Base-by-base conservation (phyloP, 2,329 filamentous ascomycete species). In the Clarireedia paspali region DNA sequence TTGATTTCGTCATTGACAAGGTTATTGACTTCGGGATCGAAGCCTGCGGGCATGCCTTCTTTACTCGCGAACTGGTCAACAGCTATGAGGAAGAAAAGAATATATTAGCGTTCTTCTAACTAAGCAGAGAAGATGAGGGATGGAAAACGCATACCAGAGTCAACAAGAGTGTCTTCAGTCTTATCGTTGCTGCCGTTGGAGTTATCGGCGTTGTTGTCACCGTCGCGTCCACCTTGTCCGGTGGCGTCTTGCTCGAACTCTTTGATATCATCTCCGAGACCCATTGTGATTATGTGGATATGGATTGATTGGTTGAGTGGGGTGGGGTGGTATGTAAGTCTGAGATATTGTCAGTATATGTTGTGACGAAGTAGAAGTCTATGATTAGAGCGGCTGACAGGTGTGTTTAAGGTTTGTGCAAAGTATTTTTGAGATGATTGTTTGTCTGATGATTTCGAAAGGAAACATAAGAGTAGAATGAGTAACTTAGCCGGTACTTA, bases 31-130 rank as follows among this genome's bases (percentile, higher is more conserved):
- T 67, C 67, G 2, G 69, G 67, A 55, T 71, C 67, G 1, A 65
- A 9, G 10, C 60, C 64, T 23, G 68, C 64, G 2, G 69, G 62
- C 3, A 71, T 4, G 15, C 67, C 70, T 56, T 71, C 70, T 60
- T 68, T 70, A 52, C 59, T 58, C 12, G 70, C 70, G 26, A 68
- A 64, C 30, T 64, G 59, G 45, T 71, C 68, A 57, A 71, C 53
- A 26, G 62, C 70, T 71, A 23, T 20, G 20, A 20, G 2, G 20
- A 20, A 20, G 34, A 17, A 23, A n/a, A 3, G 27, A 30, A 26
- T 36, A n/a, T 36, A 2, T 9, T 42, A 10, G 20, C 4, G 20
- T 15, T 17, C 14, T 49, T 24, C 30, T 27, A 3, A 3, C 30
- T 15, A 6, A 12, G 6, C 10, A 1, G 20, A 6, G 38, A 55